Percentiles rank a stretch among this genome's conserved stretches.
These are phyloP conservation scores for Chlamydomonas asymmetrica DNA, from an alignment of 139 green algal genomes.

Conservation along the genomic window DNA sequence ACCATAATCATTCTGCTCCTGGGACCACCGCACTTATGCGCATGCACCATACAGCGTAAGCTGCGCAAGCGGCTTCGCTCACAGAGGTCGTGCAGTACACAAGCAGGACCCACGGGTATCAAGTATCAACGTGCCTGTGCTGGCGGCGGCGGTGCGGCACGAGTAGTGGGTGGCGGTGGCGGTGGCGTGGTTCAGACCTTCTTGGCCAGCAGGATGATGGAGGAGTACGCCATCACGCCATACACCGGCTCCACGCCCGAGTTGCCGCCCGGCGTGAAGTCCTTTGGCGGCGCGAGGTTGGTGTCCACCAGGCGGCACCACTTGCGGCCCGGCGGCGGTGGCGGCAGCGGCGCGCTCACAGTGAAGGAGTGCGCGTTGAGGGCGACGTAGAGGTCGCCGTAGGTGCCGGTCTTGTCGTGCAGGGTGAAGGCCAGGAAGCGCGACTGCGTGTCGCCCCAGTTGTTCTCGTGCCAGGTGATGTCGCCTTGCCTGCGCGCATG, in stretches of 20 bases:
- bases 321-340: constrained; percentile 58
- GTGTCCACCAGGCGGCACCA: constrained; percentile 94
- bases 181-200: not conserved
- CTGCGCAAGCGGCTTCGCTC: too few species aligned
- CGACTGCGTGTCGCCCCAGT: constrained; percentile 90
- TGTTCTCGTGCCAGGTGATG: constrained; percentile 96
- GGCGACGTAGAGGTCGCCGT: constrained; percentile 84
- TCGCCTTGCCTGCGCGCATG: constrained; percentile 53
- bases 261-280: constrained; percentile 87
- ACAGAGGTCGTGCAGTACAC: too few species aligned
- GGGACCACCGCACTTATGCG: too few species aligned
- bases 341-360: constrained; percentile 60
- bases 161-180: not conserved
- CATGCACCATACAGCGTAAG: too few species aligned
- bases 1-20: too few species aligned
- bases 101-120: too few species aligned
- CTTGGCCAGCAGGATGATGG: constrained; percentile 79
- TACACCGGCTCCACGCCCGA: constrained; percentile 68
- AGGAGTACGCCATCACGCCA: constrained; percentile 59
- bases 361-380: constrained; percentile 93
- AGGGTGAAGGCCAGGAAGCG: constrained; percentile 95
- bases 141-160: not conserved
- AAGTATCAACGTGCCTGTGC: too few species aligned
- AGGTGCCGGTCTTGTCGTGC: constrained; percentile 63
- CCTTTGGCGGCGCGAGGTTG: constrained; percentile 85